Evolutionary conservation across 352 stramenopile species (phyloP), one percentile per base, ranked within the genome.

Genomic region (Phytophthora niederhauseri): DNA sequence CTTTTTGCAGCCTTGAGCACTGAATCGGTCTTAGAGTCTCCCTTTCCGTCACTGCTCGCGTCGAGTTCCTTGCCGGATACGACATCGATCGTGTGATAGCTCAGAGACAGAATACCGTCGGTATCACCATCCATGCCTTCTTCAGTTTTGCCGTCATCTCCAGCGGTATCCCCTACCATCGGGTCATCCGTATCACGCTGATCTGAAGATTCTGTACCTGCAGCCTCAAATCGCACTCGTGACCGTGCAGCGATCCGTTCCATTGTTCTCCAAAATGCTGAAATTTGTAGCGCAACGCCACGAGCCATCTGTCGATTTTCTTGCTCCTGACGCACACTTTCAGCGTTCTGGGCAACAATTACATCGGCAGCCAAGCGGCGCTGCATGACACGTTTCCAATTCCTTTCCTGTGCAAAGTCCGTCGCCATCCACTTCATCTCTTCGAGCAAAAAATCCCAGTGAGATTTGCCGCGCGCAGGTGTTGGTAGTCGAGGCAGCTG

Each of bases 381-480:
- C 57, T 92, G 86, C 48, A 87, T 59, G 31, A 87, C 84, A 12
- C 77, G 79, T 51, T 99, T 99, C 96, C 97, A 99, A 72, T 99
- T 99, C 5, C 96, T 83, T 74, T 99, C 97, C 73, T 99, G 91
- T 30, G 93, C 83, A 81, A 99, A 99, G 83, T 99, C 97, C 4
- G 87, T 93, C 24, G 97, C 92, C 84, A 99, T 93, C 94, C 97
- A 99, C 66, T 87, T 80, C 97, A 99, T 99, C 77, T 99, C 97
- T 36, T 99, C 89, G 7, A 99, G 72, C 6, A 99, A 49, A 49
- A 82, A 90, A 68, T 99, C 97, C 95, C 95, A 99, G 49, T 99
- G 94, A 30, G 85, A 83, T 49, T 91, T 89, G 4, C 64, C 57
- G 14, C 86, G 85, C 17, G 55, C 34, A 20, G 89, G 87, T 9